These are phyloP conservation scores for Pythium phragmitis DNA, from an alignment of 352 stramenopile genomes.

Conservation along the genomic window DNA sequence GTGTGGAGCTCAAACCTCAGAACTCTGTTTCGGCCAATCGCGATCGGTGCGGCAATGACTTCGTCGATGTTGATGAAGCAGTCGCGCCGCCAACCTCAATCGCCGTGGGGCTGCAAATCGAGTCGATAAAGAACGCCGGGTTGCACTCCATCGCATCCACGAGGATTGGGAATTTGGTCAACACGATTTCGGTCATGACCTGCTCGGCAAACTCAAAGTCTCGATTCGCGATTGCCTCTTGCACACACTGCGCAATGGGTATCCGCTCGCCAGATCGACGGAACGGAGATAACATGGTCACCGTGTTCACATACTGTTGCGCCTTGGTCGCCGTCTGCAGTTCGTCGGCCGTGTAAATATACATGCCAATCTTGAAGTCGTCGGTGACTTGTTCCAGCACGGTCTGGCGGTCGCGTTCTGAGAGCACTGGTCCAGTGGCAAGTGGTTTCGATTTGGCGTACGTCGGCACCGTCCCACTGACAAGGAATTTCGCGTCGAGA, in stretches of 20 bases:
- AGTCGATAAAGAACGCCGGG: slow-evolving; percentile 62
- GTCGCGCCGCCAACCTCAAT: not conserved
- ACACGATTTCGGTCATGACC: slow-evolving; percentile 58
- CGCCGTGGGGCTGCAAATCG: slow-evolving; percentile 41
- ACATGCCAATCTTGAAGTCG: slow-evolving; percentile 54
- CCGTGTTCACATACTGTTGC: slow-evolving; percentile 52
- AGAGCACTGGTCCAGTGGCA: slow-evolving; percentile 45
- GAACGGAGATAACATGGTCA: slow-evolving; percentile 13
- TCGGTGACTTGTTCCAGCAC: slow-evolving; percentile 62
- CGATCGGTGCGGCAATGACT: not conserved
- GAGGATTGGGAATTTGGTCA: slow-evolving; percentile 61
- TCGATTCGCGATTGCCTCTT: slow-evolving; percentile 19
- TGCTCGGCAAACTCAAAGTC: slow-evolving; percentile 46
- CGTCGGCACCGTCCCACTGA: slow-evolving; percentile 5
- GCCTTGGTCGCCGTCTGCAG: slow-evolving; percentile 53
- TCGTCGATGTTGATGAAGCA: not conserved
- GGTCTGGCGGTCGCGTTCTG: slow-evolving; percentile 52
- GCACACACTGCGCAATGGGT: slow-evolving; percentile 22
- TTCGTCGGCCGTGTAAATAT: slow-evolving; percentile 82
- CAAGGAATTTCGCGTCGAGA: slow-evolving; percentile 15
- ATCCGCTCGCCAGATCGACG: slow-evolving; percentile 2
- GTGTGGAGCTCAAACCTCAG: not conserved
- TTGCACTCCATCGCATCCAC: slow-evolving; percentile 84
- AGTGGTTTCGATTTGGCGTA: slow-evolving; percentile 32
- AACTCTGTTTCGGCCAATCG: slow-evolving; percentile 8